Conservation (phyloP, 768 basidiomycete genomes). For the Nidularia pulvinata region DNA sequence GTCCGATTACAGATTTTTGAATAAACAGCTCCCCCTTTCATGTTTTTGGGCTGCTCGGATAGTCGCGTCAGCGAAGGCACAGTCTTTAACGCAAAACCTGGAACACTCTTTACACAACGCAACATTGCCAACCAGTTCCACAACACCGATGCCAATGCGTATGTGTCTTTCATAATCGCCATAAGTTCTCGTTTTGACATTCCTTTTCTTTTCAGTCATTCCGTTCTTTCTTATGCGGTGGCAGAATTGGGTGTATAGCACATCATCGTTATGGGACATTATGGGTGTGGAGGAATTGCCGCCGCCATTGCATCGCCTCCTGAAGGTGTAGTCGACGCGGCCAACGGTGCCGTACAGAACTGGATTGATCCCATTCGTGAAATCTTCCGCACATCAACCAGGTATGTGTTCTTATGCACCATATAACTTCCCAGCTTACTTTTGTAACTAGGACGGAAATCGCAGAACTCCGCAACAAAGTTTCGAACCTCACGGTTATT, state of each 20-base stretch:
- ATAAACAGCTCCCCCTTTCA: slow-evolving; percentile 24
- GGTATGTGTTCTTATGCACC: slow-evolving; percentile 15
- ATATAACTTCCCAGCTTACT: not conserved
- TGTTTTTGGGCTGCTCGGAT: slow-evolving; percentile 37
- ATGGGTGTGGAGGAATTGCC: slow-evolving; percentile 40
- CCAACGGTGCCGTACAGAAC: slow-evolving; percentile 30
- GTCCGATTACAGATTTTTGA: not conserved
- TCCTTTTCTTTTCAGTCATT: slow-evolving; percentile 12
- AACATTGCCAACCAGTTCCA: slow-evolving; percentile 41
- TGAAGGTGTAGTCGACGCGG: slow-evolving; percentile 13
- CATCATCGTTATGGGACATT: slow-evolving; percentile 42
- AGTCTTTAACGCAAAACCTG: slow-evolving; percentile 34
- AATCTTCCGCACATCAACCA: slow-evolving; percentile 27
- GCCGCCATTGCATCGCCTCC: slow-evolving; percentile 29
- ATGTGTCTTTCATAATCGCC: slow-evolving; percentile 6
- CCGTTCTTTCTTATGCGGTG: slow-evolving; percentile 37
- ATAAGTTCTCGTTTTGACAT: not conserved
- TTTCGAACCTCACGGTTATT: slow-evolving; percentile 8
- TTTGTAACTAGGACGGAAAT: slow-evolving; percentile 25
- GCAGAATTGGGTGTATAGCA: slow-evolving; percentile 31
- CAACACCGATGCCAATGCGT: slow-evolving; percentile 30
- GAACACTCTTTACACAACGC: slow-evolving; percentile 33
- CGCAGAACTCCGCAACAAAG: slow-evolving; percentile 24
- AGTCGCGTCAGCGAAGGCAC: slow-evolving; percentile 34
- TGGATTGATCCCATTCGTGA: slow-evolving; percentile 39